Conservation (phyloP, 345 rosid species). For the Durio zibethinus region DNA sequence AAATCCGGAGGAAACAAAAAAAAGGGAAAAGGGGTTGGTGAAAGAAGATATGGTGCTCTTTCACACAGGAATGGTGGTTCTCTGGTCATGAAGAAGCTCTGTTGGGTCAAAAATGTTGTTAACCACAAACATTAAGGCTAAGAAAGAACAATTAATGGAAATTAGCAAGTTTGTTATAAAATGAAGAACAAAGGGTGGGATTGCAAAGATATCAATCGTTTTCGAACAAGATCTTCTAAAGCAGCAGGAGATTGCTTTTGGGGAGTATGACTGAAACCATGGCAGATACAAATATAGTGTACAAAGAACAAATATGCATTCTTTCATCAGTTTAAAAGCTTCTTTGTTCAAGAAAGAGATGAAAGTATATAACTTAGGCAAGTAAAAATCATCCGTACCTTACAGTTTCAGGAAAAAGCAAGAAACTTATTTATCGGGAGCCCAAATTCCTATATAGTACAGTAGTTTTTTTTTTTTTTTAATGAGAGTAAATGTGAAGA, state of each 20-base stretch:
- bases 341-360: background rate
- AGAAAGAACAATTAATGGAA: conserved; percentile 1
- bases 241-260: conserved; percentile 7
- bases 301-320: background rate
- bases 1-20: background rate
- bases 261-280: conserved; percentile 2
- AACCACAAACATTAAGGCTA: conserved; percentile 11
- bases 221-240: conserved; percentile 24
- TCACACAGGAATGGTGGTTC: background rate
- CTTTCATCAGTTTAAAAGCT: background rate
- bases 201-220: conserved; percentile 23
- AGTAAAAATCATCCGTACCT: conserved; percentile 13
- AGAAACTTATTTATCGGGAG: background rate
- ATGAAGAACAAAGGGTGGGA: background rate
- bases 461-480: background rate
- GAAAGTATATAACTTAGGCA: background rate
- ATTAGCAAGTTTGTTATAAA: conserved; percentile 16
- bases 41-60: background rate
- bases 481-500: background rate
- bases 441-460: background rate
- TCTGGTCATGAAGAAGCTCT: background rate
- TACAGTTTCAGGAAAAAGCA: conserved; percentile 1
- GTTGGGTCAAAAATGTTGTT: background rate
- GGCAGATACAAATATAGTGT: conserved; percentile 1
- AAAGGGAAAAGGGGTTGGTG: background rate